Percentiles rank a stretch among this genome's conserved stretches.
Conservation (phyloP, 257 asterid species). For the Lycium ferocissimum region DNA sequence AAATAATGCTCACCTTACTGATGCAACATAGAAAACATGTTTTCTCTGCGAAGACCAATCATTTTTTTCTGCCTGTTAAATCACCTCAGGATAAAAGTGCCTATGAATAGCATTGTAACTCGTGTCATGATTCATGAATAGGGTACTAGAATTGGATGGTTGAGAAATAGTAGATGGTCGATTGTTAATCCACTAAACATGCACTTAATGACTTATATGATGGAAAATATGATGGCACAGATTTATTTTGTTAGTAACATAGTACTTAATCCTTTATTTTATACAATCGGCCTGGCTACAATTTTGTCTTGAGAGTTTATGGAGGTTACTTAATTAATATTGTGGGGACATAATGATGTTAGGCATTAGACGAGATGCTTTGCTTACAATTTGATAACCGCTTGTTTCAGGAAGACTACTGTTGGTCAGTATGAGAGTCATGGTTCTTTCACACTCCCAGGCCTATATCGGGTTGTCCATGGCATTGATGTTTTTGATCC, state of each 20-base stretch:
- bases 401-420: conserved; percentile 71
- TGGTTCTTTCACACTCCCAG: conserved; percentile 86
- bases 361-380: background rate
- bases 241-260: background rate
- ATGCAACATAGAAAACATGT: background rate
- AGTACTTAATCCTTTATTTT: background rate
- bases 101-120: background rate
- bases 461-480: conserved; percentile 93
- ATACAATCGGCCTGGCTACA: background rate
- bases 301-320: background rate
- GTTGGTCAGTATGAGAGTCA: conserved; percentile 98
- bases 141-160: conserved; percentile 1
- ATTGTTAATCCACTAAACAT: background rate
- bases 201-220: background rate
- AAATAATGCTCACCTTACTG: background rate
- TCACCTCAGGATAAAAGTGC: background rate
- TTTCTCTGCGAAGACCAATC: background rate
- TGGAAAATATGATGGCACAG: background rate
- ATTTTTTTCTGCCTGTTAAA: background rate
- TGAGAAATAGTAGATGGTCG: background rate
- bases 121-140: background rate
- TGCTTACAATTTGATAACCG: background rate
- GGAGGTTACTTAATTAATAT: background rate
- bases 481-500: conserved; percentile 97
- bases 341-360: background rate